Evolutionary conservation across 2,329 filamentous ascomycete species (phyloP).

Genomic region (Trichoderma sp.): DNA sequence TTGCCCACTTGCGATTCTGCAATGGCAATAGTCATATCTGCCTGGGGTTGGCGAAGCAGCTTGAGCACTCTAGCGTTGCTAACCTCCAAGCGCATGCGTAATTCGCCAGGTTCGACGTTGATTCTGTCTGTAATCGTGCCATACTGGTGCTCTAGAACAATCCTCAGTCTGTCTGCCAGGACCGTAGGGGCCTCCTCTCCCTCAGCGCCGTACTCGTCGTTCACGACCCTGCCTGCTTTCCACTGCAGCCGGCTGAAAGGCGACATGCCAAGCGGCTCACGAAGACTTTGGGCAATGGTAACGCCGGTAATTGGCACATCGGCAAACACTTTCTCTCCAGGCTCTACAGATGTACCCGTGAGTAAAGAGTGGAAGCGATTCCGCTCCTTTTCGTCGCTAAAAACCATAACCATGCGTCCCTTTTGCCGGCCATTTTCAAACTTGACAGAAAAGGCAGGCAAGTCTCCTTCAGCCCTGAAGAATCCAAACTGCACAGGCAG

Average conservation of each 20-base stretch:
- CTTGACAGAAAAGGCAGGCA: constrained; percentile 71
- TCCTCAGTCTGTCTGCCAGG: constrained; percentile 73
- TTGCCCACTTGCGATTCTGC: constrained; percentile 67
- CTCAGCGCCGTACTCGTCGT: constrained; percentile 67
- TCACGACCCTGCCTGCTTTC: constrained; percentile 73
- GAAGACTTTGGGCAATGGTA: constrained; percentile 60
- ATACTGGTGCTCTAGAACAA: constrained; percentile 74
- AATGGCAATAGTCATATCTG: constrained; percentile 76
- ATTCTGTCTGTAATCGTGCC: constrained; percentile 82
- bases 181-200: constrained; percentile 66
- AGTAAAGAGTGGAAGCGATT: constrained; percentile 72
- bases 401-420: constrained; percentile 76
- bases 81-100: constrained; percentile 68
- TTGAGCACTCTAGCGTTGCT: constrained; percentile 64
- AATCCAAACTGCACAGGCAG: constrained; percentile 78
- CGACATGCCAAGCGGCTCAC: constrained; percentile 53
- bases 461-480: constrained; percentile 70
- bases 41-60: constrained; percentile 72
- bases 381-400: constrained; percentile 72
- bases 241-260: constrained; percentile 61
- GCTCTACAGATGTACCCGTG: constrained; percentile 69
- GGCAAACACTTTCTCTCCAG: constrained; percentile 70
- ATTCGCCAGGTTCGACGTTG: constrained; percentile 77
- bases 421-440: constrained; percentile 68
- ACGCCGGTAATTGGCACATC: constrained; percentile 70